Percentiles rank a stretch among this genome's conserved stretches.
phyloP scores from a whole-genome alignment of 1,284 basidiomycete genomes.

The Malassezia sympodialis region DNA sequence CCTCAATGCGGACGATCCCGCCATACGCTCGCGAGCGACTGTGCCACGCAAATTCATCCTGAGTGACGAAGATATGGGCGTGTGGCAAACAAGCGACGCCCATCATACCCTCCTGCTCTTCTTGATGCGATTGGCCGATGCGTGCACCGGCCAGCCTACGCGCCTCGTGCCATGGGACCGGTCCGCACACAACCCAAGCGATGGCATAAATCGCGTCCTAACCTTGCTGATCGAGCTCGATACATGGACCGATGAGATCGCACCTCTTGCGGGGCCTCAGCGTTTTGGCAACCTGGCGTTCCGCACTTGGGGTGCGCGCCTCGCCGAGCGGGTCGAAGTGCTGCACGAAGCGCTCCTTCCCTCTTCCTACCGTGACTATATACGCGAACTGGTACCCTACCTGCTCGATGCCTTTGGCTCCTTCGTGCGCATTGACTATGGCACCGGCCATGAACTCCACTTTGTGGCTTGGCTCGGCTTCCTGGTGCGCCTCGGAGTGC shows the following conservation, averaged over 20 bases:
- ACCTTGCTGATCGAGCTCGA: conserved; percentile 62
- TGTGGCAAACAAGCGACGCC: conserved; percentile 38
- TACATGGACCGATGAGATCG: conserved; percentile 71
- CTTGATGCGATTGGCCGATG: conserved; percentile 39
- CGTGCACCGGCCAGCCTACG: conserved; percentile 35
- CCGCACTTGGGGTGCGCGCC: conserved; percentile 68
- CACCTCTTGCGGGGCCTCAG: conserved; percentile 67
- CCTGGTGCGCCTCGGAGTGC: conserved; percentile 28
- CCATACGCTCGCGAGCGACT: background rate
- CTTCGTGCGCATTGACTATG: conserved; percentile 84
- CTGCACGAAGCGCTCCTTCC: conserved; percentile 52
- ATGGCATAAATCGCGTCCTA: conserved; percentile 51
- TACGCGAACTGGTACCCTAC: conserved; percentile 63
- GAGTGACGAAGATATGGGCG: conserved; percentile 38
- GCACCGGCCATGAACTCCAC: conserved; percentile 74
- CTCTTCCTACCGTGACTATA: conserved; percentile 51
- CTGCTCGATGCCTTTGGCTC: conserved; percentile 79
- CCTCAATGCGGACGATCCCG: background rate
- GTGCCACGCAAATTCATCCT: conserved; percentile 31
- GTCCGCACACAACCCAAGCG: background rate
- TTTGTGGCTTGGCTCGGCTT: conserved; percentile 39
- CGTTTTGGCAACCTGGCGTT: conserved; percentile 92
- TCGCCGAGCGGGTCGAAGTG: conserved; percentile 55
- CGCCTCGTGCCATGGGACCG: conserved; percentile 13
- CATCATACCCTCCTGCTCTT: conserved; percentile 34